Conservation (phyloP, 768 basidiomycete genomes). For the Lactarius evosmus region DNA sequence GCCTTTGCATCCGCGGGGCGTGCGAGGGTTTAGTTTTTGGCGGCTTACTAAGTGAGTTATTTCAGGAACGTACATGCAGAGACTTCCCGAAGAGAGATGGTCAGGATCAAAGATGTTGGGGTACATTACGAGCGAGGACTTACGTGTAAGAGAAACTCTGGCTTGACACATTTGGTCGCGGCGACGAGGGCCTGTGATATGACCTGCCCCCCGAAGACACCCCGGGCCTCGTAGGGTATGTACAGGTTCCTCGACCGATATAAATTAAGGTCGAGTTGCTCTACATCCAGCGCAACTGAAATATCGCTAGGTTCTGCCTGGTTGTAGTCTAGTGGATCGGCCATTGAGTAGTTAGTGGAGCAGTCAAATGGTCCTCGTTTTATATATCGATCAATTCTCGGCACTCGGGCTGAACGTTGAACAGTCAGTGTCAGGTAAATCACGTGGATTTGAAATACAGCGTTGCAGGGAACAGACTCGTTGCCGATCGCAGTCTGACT, state of each 20-base stretch:
- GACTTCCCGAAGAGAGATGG: constrained; percentile 42
- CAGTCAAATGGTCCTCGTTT: too few species aligned
- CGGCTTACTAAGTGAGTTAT: not conserved
- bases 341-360: too few species aligned
- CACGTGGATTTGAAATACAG: not conserved
- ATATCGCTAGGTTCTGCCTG: constrained; percentile 42
- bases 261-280: constrained; percentile 70
- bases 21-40: not conserved
- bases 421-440: not conserved
- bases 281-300: constrained; percentile 72
- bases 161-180: constrained; percentile 70
- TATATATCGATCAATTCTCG: too few species aligned
- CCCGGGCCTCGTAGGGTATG: constrained; percentile 57
- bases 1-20: constrained; percentile 51
- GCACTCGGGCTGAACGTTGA: too few species aligned
- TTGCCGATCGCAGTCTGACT: constrained; percentile 1
- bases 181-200: constrained; percentile 84
- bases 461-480: not conserved
- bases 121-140: constrained; percentile 32
- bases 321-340: constrained; percentile 16
- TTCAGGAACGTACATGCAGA: constrained; percentile 53
- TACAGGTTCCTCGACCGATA: constrained; percentile 75
- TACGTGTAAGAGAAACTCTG: constrained; percentile 68
- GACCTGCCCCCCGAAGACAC: constrained; percentile 87
- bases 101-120: not conserved